phyloP scores from a whole-genome alignment of 305 asterid genomes.

The Solanum aculeatissimum region DNA sequence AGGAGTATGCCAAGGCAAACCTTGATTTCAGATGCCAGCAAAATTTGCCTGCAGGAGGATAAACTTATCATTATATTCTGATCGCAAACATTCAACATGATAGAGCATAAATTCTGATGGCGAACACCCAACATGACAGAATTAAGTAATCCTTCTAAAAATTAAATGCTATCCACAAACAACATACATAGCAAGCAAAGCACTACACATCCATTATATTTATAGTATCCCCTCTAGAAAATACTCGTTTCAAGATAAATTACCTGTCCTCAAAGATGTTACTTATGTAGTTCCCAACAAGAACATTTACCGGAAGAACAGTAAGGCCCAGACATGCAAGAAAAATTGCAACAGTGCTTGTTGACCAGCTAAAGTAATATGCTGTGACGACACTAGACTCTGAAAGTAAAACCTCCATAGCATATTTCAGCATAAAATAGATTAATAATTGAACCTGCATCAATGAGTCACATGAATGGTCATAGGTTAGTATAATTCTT shows the following conservation, averaged over 20 bases:
- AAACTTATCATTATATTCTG: neutral
- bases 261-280: constrained; percentile 97
- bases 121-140: neutral
- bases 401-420: constrained; percentile 89
- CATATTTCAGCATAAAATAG: constrained; percentile 96
- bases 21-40: constrained; percentile 81
- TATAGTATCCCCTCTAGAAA: neutral
- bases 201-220: neutral
- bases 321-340: constrained; percentile 90
- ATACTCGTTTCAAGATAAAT: neutral
- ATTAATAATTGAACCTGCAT: constrained; percentile 91
- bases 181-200: neutral
- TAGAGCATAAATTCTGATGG: neutral
- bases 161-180: neutral
- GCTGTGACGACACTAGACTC: constrained; percentile 94
- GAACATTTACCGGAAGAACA: constrained; percentile 72
- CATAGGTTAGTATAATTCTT: neutral
- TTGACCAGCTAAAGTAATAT: constrained; percentile 80
- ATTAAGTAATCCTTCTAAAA: neutral
- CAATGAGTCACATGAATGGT: neutral
- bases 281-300: constrained; percentile 88
- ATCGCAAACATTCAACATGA: neutral
- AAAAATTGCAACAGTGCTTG: constrained; percentile 70
- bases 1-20: constrained; percentile 74
- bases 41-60: constrained; percentile 66